These are phyloP conservation scores for Sphaerulina vaccinii DNA, from an alignment of 2,329 filamentous ascomycete genomes.

Conservation along the genomic window DNA sequence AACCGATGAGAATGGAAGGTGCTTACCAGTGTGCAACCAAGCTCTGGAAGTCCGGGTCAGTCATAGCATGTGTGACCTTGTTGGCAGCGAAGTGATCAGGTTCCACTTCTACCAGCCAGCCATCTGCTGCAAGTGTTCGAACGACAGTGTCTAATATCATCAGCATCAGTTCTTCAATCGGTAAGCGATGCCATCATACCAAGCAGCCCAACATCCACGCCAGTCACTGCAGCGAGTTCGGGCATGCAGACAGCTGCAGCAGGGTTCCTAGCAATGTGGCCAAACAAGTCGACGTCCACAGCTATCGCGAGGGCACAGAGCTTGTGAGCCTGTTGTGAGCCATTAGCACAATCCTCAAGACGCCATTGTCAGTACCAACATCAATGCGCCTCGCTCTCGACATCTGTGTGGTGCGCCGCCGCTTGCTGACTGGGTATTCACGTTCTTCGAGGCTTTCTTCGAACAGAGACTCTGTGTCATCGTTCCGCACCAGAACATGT, in stretches of 20 bases:
- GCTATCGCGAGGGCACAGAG: conserved; percentile 6
- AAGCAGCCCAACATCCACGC: neutral
- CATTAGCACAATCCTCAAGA: neutral
- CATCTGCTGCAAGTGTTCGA: conserved; percentile 3
- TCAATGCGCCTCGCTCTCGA: neutral
- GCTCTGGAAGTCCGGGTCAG: conserved; percentile 7
- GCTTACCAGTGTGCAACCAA: conserved; percentile 6
- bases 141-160: conserved; percentile 1
- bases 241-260: neutral
- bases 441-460: neutral
- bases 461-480: neutral
- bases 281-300: conserved; percentile 4
- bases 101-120: neutral
- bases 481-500: too few species aligned
- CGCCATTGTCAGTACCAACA: neutral
- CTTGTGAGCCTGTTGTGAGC: neutral
- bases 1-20: neutral
- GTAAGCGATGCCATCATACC: neutral
- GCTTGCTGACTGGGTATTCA: conserved; percentile 4
- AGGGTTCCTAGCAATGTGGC: neutral
- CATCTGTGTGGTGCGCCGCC: neutral
- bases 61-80: conserved; percentile 9
- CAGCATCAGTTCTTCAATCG: neutral
- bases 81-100: conserved; percentile 1
- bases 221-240: neutral